Evolutionary conservation across 306 rosid genomes (phyloP), one percentile per base, ranked within the genome.

Genomic region (Aeschynomene evenia): DNA sequence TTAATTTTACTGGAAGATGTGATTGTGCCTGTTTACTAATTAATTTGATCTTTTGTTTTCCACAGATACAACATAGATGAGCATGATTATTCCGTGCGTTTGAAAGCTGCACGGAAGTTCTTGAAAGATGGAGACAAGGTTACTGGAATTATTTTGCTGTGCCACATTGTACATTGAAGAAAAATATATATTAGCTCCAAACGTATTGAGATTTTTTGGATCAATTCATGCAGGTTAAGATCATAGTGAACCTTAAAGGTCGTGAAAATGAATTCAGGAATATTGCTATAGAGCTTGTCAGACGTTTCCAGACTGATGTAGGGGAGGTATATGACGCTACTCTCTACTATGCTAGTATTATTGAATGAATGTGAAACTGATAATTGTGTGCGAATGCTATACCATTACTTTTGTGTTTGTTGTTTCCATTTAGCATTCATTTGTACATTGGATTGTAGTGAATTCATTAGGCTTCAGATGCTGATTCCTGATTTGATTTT

Each of bases 61-160:
- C 37, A 53, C 95, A 89, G 99, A 84, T 95, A 85, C 83, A 95
- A 87, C 83, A 95, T 95, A 46, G 99, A 95, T 70, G 90, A 89
- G 61, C 99, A 95, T 83, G 99, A 95, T 82, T 95, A 95, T 72
- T 81, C 97, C 18, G 95, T 95, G 36, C 99, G 99, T 63, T 87
- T 95, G 91, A 95, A 48, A 89, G 92, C 99, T 82, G 99, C 99
- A 19, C 80, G 10, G 83, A 95, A 87, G 82, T 95, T 95, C 79
- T 81, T 95, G 85, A 84, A 81, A 46, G 97, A 86, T 75, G 99
- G 99, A 6, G 99, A 95, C 81, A 95, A 91, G 99, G 99, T 94
- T 82, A 14, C 75, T 45, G 56, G 16, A 26, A 63, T 29, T 73
- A 52, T 52, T 63, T 45, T 34, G 52, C 23, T 39, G 42, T 57